phyloP scores from a whole-genome alignment of 257 asterid genomes.

The Thymus quinquecostatus region DNA sequence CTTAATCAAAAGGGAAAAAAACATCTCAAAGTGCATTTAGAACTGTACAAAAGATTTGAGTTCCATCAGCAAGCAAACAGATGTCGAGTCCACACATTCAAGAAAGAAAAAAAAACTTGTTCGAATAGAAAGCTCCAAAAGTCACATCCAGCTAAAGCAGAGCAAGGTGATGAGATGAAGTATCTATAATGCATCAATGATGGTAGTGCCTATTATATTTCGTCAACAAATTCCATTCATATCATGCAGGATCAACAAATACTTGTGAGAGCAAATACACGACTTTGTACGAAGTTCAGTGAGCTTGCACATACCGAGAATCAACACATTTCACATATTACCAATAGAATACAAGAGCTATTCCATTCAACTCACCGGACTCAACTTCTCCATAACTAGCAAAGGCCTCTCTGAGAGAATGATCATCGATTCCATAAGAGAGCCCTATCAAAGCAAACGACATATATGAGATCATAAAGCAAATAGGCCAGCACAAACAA shows the following conservation, averaged over 20 bases:
- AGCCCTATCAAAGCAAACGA: conserved; percentile 52
- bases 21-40: background rate
- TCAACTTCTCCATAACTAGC: conserved; percentile 66
- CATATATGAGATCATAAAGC: background rate
- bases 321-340: background rate
- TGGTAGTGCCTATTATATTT: background rate
- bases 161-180: background rate
- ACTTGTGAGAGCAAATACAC: background rate
- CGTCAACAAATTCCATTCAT: too few species aligned
- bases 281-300: background rate
- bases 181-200: background rate
- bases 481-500: background rate
- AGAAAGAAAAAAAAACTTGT: background rate
- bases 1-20: too few species aligned
- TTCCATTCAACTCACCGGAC: conserved; percentile 38
- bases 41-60: background rate
- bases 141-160: background rate
- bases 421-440: conserved; percentile 65
- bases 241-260: background rate
- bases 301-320: background rate
- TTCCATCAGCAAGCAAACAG: background rate
- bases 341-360: background rate
- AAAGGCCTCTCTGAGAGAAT: conserved; percentile 65
- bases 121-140: too few species aligned
- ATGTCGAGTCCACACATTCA: background rate